phyloP scores from a whole-genome alignment of 1,284 basidiomycete species.

The Boletus holoroseus region DNA sequence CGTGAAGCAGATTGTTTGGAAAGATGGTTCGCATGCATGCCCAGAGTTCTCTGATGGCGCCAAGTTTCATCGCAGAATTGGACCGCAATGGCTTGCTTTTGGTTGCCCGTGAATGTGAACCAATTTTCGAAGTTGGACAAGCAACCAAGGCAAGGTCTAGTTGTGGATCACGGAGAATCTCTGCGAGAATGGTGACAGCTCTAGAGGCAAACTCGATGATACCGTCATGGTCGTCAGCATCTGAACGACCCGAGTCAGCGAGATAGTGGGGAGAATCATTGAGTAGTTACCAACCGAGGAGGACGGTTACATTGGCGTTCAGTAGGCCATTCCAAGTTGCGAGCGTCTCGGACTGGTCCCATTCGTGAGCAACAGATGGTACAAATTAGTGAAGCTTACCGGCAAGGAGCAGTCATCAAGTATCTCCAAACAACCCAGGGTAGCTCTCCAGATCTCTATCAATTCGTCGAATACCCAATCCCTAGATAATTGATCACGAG shows the following conservation, averaged over 20 bases:
- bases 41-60: conserved; percentile 55
- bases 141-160: conserved; percentile 42
- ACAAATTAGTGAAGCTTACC: conserved; percentile 33
- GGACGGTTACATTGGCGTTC: conserved; percentile 33
- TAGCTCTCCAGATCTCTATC: conserved; percentile 52
- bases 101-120: conserved; percentile 2
- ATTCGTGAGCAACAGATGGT: conserved; percentile 11
- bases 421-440: conserved; percentile 41
- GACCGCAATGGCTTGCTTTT: conserved; percentile 24
- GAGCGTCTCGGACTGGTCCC: conserved; percentile 34
- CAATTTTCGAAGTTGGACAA: conserved; percentile 13
- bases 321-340: conserved; percentile 42
- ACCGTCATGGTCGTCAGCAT: conserved; percentile 31
- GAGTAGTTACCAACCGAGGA: conserved; percentile 30
- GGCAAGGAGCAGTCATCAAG: conserved; percentile 36
- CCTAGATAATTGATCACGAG: conserved; percentile 49
- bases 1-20: conserved; percentile 38
- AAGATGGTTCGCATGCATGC: conserved; percentile 39
- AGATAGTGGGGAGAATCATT: neutral
- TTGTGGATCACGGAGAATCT: conserved; percentile 48
- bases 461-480: conserved; percentile 51
- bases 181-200: conserved; percentile 41
- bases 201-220: conserved; percentile 39
- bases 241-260: conserved; percentile 22
- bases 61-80: conserved; percentile 46